These are phyloP conservation scores for Ceratocystis papillata DNA, from an alignment of 2,329 filamentous ascomycete species.

Conservation along the genomic window DNA sequence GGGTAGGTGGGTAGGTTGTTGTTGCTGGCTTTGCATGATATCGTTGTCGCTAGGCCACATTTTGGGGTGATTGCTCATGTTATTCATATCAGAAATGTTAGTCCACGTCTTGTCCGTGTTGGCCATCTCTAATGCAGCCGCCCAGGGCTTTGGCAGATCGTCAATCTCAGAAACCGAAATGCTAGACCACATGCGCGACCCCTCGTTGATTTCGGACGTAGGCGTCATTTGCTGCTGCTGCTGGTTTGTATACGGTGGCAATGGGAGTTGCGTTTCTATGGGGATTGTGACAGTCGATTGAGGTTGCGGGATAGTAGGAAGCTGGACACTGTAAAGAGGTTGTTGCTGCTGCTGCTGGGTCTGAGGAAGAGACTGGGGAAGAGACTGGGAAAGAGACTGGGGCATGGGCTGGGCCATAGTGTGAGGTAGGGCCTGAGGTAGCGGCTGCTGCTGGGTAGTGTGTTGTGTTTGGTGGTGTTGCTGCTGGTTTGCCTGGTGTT, in stretches of 20 bases:
- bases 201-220: background rate
- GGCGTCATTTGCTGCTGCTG: background rate
- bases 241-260: background rate
- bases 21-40: constrained; percentile 1
- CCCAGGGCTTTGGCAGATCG: background rate
- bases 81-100: background rate
- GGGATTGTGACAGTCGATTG: background rate
- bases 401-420: background rate
- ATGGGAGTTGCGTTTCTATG: constrained; percentile 12
- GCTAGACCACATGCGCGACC: constrained; percentile 1
- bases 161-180: constrained; percentile 11
- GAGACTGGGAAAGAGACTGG: too few species aligned
- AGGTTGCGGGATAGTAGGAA: constrained; percentile 10
- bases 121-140: background rate
- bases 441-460: constrained; percentile 9
- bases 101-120: background rate
- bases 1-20: constrained; percentile 19
- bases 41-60: constrained; percentile 15
- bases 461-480: constrained; percentile 9
- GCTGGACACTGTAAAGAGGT: constrained; percentile 14
- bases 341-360: background rate
- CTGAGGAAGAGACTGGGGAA: too few species aligned
- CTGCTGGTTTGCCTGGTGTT: background rate
- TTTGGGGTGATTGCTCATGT: background rate
- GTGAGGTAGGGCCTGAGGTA: background rate